phyloP scores from a whole-genome alignment of 495 filamentous ascomycete genomes.

The Letharia lupina region DNA sequence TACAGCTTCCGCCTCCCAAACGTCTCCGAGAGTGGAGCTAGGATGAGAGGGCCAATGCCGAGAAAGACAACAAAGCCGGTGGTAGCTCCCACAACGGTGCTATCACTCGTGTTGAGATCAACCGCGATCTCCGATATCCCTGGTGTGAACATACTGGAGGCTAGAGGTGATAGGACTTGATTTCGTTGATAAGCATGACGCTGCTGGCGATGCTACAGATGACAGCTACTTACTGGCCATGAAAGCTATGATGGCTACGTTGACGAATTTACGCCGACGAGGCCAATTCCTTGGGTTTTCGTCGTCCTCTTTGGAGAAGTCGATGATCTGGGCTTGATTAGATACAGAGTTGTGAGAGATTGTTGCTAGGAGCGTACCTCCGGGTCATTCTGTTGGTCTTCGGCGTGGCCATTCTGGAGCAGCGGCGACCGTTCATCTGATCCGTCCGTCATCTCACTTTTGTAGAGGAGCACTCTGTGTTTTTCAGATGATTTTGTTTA shows the following conservation, averaged over 20 bases:
- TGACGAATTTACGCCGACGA: conserved; percentile 30
- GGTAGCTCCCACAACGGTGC: conserved; percentile 30
- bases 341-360: background rate
- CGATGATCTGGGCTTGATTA: conserved; percentile 23
- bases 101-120: conserved; percentile 25
- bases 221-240: conserved; percentile 29
- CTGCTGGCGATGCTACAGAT: background rate
- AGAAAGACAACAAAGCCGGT: conserved; percentile 49
- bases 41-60: conserved; percentile 61
- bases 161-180: conserved; percentile 34
- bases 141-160: conserved; percentile 37
- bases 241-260: conserved; percentile 35
- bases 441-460: background rate
- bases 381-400: conserved; percentile 8
- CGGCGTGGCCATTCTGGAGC: conserved; percentile 9
- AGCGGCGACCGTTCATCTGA: conserved; percentile 18
- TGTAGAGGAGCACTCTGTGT: background rate
- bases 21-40: conserved; percentile 70
- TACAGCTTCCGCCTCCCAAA: conserved; percentile 66
- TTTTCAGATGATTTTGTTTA: background rate
- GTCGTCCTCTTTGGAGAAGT: conserved; percentile 32
- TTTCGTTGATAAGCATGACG: background rate
- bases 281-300: conserved; percentile 35
- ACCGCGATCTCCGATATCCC: conserved; percentile 36
- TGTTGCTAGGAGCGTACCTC: conserved; percentile 2